Conservation (phyloP, 768 basidiomycete species). For the Hygrophorus russula region DNA sequence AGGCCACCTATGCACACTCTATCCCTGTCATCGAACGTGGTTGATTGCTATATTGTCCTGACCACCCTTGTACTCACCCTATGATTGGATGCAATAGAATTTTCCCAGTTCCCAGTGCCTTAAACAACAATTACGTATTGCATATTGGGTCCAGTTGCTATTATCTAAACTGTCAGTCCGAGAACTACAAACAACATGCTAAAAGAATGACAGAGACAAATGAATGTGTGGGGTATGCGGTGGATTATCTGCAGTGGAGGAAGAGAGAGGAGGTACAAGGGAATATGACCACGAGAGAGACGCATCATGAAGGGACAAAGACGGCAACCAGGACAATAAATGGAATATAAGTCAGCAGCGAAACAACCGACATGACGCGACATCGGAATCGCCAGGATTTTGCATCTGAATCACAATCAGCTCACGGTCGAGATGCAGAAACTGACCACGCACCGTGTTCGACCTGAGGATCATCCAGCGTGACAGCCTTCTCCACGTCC, state of each 20-base stretch:
- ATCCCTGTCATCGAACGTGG: neutral
- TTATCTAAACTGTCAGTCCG: neutral
- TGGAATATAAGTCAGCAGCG: conserved; percentile 66
- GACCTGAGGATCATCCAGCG: conserved; percentile 70
- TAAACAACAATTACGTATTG: neutral
- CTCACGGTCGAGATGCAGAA: neutral
- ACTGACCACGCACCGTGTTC: conserved; percentile 49
- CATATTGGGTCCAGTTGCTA: neutral
- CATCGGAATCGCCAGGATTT: conserved; percentile 66
- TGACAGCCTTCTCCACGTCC: conserved; percentile 53
- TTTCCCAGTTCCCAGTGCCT: neutral
- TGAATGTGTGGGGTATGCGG: neutral
- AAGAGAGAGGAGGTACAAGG: neutral
- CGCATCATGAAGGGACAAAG: conserved; percentile 25
- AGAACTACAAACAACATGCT: neutral
- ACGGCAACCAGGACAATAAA: conserved; percentile 67
- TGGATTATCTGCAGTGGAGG: no score
- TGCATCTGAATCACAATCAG: conserved; percentile 38
- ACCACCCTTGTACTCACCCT: neutral
- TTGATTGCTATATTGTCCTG: neutral
- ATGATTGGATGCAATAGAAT: no score
- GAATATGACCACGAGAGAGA: no score
- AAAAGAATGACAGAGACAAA: neutral
- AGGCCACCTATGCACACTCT: conserved; percentile 45
- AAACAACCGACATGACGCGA: conserved; percentile 58